Evolutionary conservation across 2,329 filamentous ascomycete species (phyloP).

Genomic region (Rhexocercosporidium sp.): DNA sequence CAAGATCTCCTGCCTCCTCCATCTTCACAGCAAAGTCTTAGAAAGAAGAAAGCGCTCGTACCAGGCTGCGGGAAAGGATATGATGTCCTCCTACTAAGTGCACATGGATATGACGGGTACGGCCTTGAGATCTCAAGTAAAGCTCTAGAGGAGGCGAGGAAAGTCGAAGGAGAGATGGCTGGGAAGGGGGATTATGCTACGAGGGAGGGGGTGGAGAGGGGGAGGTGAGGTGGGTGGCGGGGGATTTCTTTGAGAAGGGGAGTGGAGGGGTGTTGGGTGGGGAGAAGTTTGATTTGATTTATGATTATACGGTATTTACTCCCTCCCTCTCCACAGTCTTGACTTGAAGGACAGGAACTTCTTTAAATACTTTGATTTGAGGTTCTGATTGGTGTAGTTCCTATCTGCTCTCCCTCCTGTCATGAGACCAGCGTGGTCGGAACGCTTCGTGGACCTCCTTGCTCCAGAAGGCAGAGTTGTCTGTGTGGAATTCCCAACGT

Average conservation of each 20-base stretch:
- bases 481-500: constrained; percentile 79
- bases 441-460: constrained; percentile 57
- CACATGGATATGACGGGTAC: constrained; percentile 77
- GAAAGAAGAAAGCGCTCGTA: constrained; percentile 66
- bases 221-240: constrained; percentile 58
- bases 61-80: constrained; percentile 84
- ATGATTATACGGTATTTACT: constrained; percentile 63
- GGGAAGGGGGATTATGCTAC: constrained; percentile 51
- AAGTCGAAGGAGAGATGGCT: constrained; percentile 30
- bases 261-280: constrained; percentile 51
- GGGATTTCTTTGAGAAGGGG: constrained; percentile 72
- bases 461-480: constrained; percentile 56
- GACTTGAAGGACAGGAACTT: no score
- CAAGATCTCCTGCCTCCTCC: constrained; percentile 48
- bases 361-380: no score
- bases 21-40: constrained; percentile 46
- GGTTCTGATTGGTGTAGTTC: constrained; percentile 52
- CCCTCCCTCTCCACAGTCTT: background rate
- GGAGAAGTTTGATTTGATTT: constrained; percentile 67
- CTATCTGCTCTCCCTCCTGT: constrained; percentile 64
- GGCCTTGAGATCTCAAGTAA: constrained; percentile 64
- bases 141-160: constrained; percentile 26
- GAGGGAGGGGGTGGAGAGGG: constrained; percentile 53
- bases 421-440: constrained; percentile 58
- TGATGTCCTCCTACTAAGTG: constrained; percentile 77